Evolutionary conservation across 2,329 filamentous ascomycete species (phyloP).

Genomic region (Pestalotiopsis sp.): DNA sequence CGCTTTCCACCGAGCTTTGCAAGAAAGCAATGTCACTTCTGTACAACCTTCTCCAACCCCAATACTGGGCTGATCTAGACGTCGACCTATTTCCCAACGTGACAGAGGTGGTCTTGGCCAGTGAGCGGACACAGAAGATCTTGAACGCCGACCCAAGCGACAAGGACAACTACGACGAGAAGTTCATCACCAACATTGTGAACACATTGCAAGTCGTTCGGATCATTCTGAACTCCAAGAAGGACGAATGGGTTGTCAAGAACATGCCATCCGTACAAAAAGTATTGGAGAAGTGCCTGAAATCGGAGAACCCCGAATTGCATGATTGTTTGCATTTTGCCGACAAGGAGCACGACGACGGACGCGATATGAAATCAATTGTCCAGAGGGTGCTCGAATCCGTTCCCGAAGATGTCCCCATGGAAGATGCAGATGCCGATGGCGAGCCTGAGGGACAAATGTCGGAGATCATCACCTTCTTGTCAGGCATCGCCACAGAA

Average conservation of each 20-base stretch:
- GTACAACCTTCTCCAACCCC: conserved; percentile 80
- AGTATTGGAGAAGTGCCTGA: conserved; percentile 84
- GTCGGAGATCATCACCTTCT: conserved; percentile 82
- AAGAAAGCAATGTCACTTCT: conserved; percentile 83
- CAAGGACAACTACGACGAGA: conserved; percentile 77
- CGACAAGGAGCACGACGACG: conserved; percentile 70
- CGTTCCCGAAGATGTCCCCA: conserved; percentile 76
- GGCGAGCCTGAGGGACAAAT: conserved; percentile 79
- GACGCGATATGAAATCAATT: conserved; percentile 71
- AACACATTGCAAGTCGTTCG: conserved; percentile 93
- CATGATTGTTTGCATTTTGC: conserved; percentile 86
- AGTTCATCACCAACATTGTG: conserved; percentile 84
- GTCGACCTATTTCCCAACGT: conserved; percentile 90
- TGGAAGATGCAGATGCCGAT: conserved; percentile 80
- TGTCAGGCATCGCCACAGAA: conserved; percentile 86
- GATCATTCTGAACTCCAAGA: conserved; percentile 83
- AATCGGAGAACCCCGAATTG: conserved; percentile 86
- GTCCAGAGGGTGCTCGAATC: conserved; percentile 85
- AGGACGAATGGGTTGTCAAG: conserved; percentile 86
- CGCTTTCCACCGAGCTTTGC: conserved; percentile 74
- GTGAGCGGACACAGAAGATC: conserved; percentile 71
- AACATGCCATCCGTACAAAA: conserved; percentile 80
- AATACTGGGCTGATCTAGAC: conserved; percentile 90
- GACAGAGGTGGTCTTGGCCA: conserved; percentile 80
- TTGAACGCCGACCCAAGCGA: conserved; percentile 61